Base-by-base conservation (phyloP, 2,329 filamentous ascomycete genomes). In the Neoscytalidium dimidiatum region DNA sequence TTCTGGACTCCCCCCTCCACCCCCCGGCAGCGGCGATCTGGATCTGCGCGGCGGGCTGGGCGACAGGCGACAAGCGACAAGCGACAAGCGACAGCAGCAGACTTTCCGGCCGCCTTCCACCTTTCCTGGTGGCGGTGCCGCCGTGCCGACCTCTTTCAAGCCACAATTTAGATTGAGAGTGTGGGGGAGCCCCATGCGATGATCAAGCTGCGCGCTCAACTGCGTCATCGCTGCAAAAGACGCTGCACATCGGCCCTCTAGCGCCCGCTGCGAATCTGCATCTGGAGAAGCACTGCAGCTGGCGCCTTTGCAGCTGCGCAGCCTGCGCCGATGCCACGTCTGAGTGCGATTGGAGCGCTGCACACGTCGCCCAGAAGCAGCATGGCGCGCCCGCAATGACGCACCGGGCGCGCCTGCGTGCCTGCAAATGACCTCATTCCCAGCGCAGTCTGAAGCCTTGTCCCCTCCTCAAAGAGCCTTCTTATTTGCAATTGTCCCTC, bases 361-460 rank as follows among this genome's bases (percentile, higher is more conserved):
- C 33, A 14, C 41, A 21, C 28, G 26, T 9, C 21, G 9, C 28
- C 52, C 35, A n/a, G 31, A 43, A 28, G 52, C 52, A 57, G 52
- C 23, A 21, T 43, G 52, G 52, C 26, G 52, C 23, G 33, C 35
- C 19, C 52, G 51, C 28, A 43, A 44, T 63, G 46, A 52, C 61
- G 61, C 51, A 38, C 23, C n/a, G 31, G 19, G 26, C 28, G 33
- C 9, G 58, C 48, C 48, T 53, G 61, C 48, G n/a, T n/a, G n/a
- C n/a, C n/a, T n/a, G n/a, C 38, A 11, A 11, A 65, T 67, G 66
- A 67, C 56, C 53, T 67, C 66, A 67, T 43, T n/a, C 33, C n/a
- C 46, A 44, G 28, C 41, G 35, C 38, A 57, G 8, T 13, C 19
- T 17, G n/a, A n/a, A 41, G 11, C 29, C 19, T 14, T n/a, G n/a